Evolutionary conservation across 2,329 filamentous ascomycete species (phyloP), one percentile per base, ranked within the genome.

Genomic region (Dactylellina cionopaga): DNA sequence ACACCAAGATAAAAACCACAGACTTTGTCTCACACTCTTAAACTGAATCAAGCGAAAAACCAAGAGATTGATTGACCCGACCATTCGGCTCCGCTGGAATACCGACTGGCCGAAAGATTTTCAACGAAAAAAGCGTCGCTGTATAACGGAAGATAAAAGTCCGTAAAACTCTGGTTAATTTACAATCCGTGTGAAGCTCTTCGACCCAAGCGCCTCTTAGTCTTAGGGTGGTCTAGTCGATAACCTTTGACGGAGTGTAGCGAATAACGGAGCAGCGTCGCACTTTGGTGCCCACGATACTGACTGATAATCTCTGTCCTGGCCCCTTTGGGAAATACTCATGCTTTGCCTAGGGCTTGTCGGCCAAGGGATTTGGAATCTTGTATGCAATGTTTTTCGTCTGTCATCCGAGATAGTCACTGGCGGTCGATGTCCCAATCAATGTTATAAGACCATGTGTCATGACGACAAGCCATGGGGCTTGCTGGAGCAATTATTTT

Each of bases 301-400:
- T 46, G 66, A 64, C 31, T 71, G 66, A 71, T 71, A 64, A 29
- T 64, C 66, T 71, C 35, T 54, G 59, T 64, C 58, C 39, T 62
- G 66, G 29, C 66, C 66, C 15, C 15, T 71, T 71, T 64, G 33
- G 66, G 66, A 56, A 71, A 51, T 27, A 44, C 44, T 71, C 51
- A 25, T 64, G 51, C 66, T 54, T 58, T 64, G 66, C 66, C 58
- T 58, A 71, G 58, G 29, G 44, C 66, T 64, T 64, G 58, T 64
- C 56, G 51, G 31, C 37, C 66, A 71, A 71, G 58, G 51, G 66
- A 71, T 71, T 71, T 71, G 66, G 51, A 71, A 71, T 71, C 49
- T 25, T 71, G 66, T 51, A 64, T 71, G 51, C 49, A 59, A 19
- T 54, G 46, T 54, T 47, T 64, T 64, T 43, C 58, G 54, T 58